Percentiles rank a stretch among this genome's conserved stretches.
Evolutionary conservation across 2,329 filamentous ascomycete species (phyloP).

Genomic region (Calonectria pauciramosa): DNA sequence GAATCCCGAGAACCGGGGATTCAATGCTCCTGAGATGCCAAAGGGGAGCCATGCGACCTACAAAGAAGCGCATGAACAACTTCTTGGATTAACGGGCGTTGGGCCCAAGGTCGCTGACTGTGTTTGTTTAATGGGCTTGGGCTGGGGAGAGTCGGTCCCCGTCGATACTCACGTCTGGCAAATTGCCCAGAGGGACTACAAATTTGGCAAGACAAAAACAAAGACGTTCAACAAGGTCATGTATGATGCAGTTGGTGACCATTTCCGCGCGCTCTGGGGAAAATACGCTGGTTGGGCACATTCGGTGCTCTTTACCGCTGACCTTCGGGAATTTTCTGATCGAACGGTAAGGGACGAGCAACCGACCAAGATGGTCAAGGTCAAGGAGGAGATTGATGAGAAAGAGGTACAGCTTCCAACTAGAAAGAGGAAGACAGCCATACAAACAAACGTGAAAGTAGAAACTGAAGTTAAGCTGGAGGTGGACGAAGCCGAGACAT

Average conservation of each 20-base stretch:
- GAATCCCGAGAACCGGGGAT: conserved; percentile 80
- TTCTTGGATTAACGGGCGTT: conserved; percentile 87
- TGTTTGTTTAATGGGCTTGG: conserved; percentile 94
- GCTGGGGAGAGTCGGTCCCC: conserved; percentile 95
- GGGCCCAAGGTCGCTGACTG: conserved; percentile 98
- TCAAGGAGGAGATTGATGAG: conserved; percentile 41
- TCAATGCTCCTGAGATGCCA: conserved; percentile 59
- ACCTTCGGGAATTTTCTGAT: conserved; percentile 87
- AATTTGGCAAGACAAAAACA: conserved; percentile 86
- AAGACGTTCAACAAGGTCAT: conserved; percentile 90
- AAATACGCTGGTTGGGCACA: conserved; percentile 97
- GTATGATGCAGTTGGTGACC: conserved; percentile 90
- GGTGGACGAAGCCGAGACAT: conserved; percentile 25
- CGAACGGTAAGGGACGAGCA: conserved; percentile 53
- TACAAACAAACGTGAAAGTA: conserved; percentile 34
- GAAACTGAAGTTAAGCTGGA: conserved; percentile 36
- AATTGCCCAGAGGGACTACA: conserved; percentile 96
- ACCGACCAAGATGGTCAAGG: conserved; percentile 28
- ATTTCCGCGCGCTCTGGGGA: conserved; percentile 92
- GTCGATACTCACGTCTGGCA: conserved; percentile 99
- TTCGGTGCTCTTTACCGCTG: conserved; percentile 95
- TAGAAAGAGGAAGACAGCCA: conserved; percentile 41
- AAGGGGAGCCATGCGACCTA: conserved; percentile 74
- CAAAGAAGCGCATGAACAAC: conserved; percentile 81
- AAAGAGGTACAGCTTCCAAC: conserved; percentile 34